Evolutionary conservation across 441 rosid genomes (phyloP).

Genomic region (Aleurites moluccanus): DNA sequence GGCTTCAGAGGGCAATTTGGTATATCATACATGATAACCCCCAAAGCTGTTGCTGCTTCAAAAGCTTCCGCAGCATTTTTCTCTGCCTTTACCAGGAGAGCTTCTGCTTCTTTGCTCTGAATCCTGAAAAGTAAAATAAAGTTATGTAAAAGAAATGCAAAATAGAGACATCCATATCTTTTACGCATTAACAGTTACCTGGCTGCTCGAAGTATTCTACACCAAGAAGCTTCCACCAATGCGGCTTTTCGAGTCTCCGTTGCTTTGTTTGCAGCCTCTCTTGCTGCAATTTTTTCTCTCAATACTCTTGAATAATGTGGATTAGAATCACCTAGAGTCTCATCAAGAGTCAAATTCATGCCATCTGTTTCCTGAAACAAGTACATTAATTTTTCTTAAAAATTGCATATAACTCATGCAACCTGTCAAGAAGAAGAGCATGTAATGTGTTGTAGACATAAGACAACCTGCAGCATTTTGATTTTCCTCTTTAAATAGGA

Average conservation of each 20-base stretch:
- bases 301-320: constrained; percentile 86
- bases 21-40: constrained; percentile 79
- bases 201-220: constrained; percentile 81
- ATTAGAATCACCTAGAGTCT: constrained; percentile 82
- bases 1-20: constrained; percentile 66
- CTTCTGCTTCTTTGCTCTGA: constrained; percentile 71
- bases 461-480: constrained; percentile 75
- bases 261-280: constrained; percentile 81
- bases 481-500: constrained; percentile 83
- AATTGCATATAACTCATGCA: neutral
- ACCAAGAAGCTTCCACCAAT: constrained; percentile 91
- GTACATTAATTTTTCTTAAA: constrained; percentile 9
- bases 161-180: neutral
- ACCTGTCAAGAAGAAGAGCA: neutral
- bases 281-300: constrained; percentile 88
- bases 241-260: constrained; percentile 92
- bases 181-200: constrained; percentile 41
- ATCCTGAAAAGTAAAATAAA: constrained; percentile 47
- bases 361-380: constrained; percentile 76
- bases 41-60: constrained; percentile 82
- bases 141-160: constrained; percentile 12
- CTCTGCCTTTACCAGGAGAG: constrained; percentile 56
- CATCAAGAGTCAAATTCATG: constrained; percentile 84
- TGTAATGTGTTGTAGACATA: neutral
- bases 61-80: constrained; percentile 75